Evolutionary conservation across 805 yeast species (phyloP).

Genomic region (Tetrapisispora iriomotensis): DNA sequence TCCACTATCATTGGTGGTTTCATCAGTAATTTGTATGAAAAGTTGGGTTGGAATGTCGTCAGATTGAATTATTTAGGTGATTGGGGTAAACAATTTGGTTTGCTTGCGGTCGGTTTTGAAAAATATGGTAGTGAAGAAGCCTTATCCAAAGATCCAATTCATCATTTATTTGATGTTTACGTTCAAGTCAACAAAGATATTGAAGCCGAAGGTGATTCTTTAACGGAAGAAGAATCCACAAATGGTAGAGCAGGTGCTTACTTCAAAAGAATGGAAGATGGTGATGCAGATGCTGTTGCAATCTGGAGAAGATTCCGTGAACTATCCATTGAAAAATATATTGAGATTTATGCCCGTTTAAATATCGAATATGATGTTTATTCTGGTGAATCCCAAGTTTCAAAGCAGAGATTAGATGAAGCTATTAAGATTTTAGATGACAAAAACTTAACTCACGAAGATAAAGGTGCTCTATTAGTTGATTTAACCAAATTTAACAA

Average conservation of each 20-base stretch:
- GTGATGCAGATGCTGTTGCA: conserved; percentile 67
- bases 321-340: conserved; percentile 78
- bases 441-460: conserved; percentile 67
- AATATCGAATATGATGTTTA: conserved; percentile 82
- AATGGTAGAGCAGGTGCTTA: conserved; percentile 80
- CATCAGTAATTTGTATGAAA: conserved; percentile 79
- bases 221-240: conserved; percentile 42
- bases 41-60: conserved; percentile 83
- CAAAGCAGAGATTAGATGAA: conserved; percentile 56
- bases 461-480: conserved; percentile 82
- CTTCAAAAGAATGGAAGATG: conserved; percentile 88
- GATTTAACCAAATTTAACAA: conserved; percentile 79
- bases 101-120: conserved; percentile 85
- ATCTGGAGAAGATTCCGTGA: conserved; percentile 86
- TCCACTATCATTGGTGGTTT: conserved; percentile 97
- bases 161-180: conserved; percentile 90
- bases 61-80: conserved; percentile 95
- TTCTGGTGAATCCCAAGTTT: conserved; percentile 93
- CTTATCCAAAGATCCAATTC: conserved; percentile 71
- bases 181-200: conserved; percentile 79
- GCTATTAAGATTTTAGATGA: conserved; percentile 56
- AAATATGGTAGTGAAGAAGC: conserved; percentile 74
- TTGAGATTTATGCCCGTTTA: conserved; percentile 81
- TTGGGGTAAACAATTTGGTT: conserved; percentile 99
- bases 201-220: conserved; percentile 42